Conservation (phyloP, 352 stramenopile genomes). For the Phytophthora pinifolia region DNA sequence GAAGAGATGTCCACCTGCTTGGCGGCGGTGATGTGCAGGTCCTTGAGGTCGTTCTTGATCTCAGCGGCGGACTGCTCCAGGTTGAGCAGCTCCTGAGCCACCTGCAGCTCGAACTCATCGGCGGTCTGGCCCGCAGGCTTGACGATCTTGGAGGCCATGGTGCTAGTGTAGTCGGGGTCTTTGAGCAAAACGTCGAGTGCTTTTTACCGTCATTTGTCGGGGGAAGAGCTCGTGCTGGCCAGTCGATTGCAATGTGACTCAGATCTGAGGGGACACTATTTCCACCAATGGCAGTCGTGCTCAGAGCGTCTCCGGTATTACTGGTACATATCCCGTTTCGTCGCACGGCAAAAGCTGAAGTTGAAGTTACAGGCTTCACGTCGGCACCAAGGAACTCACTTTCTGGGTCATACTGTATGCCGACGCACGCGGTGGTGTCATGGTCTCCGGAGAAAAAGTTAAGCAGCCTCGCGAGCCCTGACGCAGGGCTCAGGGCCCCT, state of each 20-base stretch:
- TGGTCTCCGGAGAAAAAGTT: conserved; percentile 3
- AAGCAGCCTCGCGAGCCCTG: conserved; percentile 1
- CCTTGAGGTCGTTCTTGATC: conserved; percentile 97
- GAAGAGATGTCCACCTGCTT: conserved; percentile 98
- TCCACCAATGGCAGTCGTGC: conserved; percentile 2
- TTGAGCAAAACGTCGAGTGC: conserved; percentile 36
- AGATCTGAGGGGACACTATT: conserved; percentile 24
- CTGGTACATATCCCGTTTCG: no score
- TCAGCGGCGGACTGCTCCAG: conserved; percentile 94
- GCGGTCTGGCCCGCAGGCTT: conserved; percentile 84
- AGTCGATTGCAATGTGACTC: conserved; percentile 27
- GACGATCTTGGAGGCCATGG: conserved; percentile 85
- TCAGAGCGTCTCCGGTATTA: no score
- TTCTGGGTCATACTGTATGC: no score
- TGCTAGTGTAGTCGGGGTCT: conserved; percentile 37
- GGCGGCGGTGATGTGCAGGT: conserved; percentile 98
- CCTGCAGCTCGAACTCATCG: conserved; percentile 90
- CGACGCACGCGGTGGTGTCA: conserved; percentile 24
- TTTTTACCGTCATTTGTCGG: neutral
- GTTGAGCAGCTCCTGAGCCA: conserved; percentile 86
- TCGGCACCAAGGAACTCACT: no score
- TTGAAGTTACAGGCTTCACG: neutral
- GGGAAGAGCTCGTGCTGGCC: neutral
- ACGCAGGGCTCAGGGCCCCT: no score
- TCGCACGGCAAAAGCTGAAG: no score